Base-by-base conservation (phyloP, 768 basidiomycete species). In the Psilocybe sp. region DNA sequence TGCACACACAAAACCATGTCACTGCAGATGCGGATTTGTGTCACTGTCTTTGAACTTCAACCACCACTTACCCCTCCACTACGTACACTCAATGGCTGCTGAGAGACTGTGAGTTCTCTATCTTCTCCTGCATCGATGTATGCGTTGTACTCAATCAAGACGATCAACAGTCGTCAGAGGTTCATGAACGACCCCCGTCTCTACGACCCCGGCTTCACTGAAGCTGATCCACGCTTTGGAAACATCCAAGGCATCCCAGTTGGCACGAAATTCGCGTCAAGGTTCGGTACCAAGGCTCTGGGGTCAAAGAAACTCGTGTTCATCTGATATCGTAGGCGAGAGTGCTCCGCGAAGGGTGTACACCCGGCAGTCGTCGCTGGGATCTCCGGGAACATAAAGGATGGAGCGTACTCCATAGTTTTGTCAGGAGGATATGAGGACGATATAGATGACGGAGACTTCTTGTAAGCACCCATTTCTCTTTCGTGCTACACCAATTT, bases 351-450 rank as follows among this genome's bases (percentile, higher is more conserved):
- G 0, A 54, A 55, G 1, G 60, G 64, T 0, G 54, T 75, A 2
- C 75, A 75, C 49, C 45, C 34, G 3, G 56, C 44, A 4, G 32
- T 16, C 4, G 42, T 57, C 39, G 73, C 72, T 16, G 75, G 75
- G 5, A 77, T 77, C 31, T 61, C 62, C 32, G 68, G 68, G 3
- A 56, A 56, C 12, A 43, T 49, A 11, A 47, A 39, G 3, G 37
- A 54, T 2, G 76, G 75, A 1, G 74, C 75, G 1, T 71, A 62
- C 50, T 76, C 76, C 0, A 66, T 78, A 16, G 69, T 70, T 32
- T 45, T 74, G 2, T 73, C 71, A 12, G 64, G 66, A 5, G 66
- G 68, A 2, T 76, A 78, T 40, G 67, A 68, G 37, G 76, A 77
- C 38, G 69, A 77, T 51, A 28, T 47, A 2, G 76, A 76, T 44